Percentiles rank a stretch among this genome's conserved stretches.
phyloP scores from a whole-genome alignment of 768 basidiomycete species.

The Boletus insuetus region DNA sequence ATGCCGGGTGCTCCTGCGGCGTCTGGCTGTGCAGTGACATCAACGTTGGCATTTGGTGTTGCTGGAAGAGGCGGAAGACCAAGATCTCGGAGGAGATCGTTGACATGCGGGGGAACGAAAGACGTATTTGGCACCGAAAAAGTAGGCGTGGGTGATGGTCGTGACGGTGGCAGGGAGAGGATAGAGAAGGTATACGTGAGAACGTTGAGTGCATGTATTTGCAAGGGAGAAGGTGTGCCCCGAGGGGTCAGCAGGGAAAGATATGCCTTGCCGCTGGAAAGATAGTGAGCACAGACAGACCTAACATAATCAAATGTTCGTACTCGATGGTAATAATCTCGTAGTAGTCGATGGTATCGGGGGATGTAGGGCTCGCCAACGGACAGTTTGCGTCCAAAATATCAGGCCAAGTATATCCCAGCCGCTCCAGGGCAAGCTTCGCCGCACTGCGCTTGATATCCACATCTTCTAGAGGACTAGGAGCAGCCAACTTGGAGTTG shows the following conservation, averaged over 20 bases:
- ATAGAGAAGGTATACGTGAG: constrained; percentile 47
- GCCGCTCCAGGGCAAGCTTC: constrained; percentile 28
- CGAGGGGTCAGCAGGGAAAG: constrained; percentile 48
- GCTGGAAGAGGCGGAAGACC: constrained; percentile 54
- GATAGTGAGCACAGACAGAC: constrained; percentile 2
- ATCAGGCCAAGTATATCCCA: constrained; percentile 43
- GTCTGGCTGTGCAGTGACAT: constrained; percentile 18
- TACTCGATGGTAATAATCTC: constrained; percentile 22
- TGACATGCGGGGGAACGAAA: constrained; percentile 50
- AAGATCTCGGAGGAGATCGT: constrained; percentile 60
- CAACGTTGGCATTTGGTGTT: constrained; percentile 26
- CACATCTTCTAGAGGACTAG: constrained; percentile 11
- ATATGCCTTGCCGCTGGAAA: constrained; percentile 39
- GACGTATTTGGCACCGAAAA: constrained; percentile 23
- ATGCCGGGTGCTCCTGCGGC: constrained; percentile 15
- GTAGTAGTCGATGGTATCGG: constrained; percentile 36
- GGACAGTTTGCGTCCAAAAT: constrained; percentile 40
- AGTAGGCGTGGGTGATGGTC: constrained; percentile 27
- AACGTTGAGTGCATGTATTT: constrained; percentile 50
- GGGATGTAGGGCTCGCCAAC: constrained; percentile 5
- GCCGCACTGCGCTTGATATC: constrained; percentile 19
- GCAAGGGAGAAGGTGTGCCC: constrained; percentile 52
- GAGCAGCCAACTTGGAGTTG: constrained; percentile 15
- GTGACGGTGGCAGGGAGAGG: constrained; percentile 51
- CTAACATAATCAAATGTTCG: background rate